Base-by-base conservation (phyloP, 2,329 filamentous ascomycete species). In the Diplodia mutila region DNA sequence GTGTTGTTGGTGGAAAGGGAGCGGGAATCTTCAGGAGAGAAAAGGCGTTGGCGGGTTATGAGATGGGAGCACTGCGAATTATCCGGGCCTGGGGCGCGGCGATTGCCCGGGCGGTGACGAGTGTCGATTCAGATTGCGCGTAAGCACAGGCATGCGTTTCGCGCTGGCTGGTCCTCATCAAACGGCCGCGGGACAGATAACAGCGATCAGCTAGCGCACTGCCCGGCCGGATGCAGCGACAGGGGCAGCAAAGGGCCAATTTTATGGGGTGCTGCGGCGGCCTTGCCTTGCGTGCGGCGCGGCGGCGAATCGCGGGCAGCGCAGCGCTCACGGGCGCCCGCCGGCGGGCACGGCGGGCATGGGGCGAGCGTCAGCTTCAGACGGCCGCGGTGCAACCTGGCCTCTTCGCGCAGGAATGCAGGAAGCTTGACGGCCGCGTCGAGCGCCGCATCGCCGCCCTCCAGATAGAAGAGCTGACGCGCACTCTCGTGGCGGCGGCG, bases 51-150 rank as follows among this genome's bases (percentile, higher is more conserved):
- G 46, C 34, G 65, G 53, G 64, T 66, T 67, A 67, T 67, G 65
- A 67, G 52, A 64, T 51, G 61, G 46, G 61, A 64, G 57, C 29
- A 51, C 59, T 63, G 64, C 49, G 64, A 66, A 66, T 57, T 57
- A 57, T 57, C 64, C 64, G 64, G 63, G 63, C 63, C 29, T 29
- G 25, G 57, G 57, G 57, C 57, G 63, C 54, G 53, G 55, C 48
- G 54, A 67, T 67, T 67, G 65, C 54, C 46, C 55, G 65, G 65
- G 65, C 39, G 53, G 54, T 55, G 65, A 52, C 55, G 65, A 46
- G 65, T 39, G 65, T 55, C 65, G 65, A 67, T 52, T 61, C 53
- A 53, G 65, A 61, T 67, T 67, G 65, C 65, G 65, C 65, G 65
- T 67, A 67, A 67, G 65, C 54, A 51, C 61, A 65, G 51, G 61